A percentile compares a stretch with the other conserved stretches of the same genome.
phyloP scores from a whole-genome alignment of 1,284 basidiomycete genomes.

The Sanghuangporus sanghuang region DNA sequence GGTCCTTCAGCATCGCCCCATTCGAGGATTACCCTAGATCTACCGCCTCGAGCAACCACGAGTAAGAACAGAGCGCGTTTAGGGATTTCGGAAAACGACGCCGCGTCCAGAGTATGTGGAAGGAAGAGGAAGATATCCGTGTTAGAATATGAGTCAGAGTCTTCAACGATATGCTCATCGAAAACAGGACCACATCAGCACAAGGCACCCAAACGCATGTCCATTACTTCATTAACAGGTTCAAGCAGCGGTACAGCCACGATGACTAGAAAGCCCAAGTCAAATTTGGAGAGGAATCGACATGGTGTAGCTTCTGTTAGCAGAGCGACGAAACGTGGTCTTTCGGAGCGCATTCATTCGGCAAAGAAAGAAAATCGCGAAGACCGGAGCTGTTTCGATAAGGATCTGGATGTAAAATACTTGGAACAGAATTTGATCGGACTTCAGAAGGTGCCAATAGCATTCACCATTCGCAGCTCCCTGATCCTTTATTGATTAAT shows the following conservation, averaged over 20 bases:
- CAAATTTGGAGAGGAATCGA: no score
- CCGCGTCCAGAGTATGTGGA: background rate
- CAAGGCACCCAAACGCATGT: slow-evolving; percentile 4
- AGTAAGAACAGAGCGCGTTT: background rate
- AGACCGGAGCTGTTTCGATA: no score
- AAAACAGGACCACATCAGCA: background rate
- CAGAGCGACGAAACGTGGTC: no score
- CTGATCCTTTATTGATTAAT: background rate
- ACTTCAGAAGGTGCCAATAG: background rate
- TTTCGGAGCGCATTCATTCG: no score
- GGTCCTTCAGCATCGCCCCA: background rate
- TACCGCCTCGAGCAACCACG: background rate
- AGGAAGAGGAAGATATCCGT: slow-evolving; percentile 11
- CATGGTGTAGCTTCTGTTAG: no score
- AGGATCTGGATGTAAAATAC: no score
- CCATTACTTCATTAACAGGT: background rate
- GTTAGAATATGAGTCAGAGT: background rate
- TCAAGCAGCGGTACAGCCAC: background rate
- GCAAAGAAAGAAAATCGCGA: no score
- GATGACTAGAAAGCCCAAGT: background rate
- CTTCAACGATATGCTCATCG: background rate
- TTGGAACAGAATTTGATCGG: slow-evolving; percentile 1
- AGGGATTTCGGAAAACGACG: background rate
- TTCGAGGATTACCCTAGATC: background rate
- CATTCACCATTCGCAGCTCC: background rate